phyloP scores from a whole-genome alignment of 805 yeast species.

The Ogataea sp. region DNA sequence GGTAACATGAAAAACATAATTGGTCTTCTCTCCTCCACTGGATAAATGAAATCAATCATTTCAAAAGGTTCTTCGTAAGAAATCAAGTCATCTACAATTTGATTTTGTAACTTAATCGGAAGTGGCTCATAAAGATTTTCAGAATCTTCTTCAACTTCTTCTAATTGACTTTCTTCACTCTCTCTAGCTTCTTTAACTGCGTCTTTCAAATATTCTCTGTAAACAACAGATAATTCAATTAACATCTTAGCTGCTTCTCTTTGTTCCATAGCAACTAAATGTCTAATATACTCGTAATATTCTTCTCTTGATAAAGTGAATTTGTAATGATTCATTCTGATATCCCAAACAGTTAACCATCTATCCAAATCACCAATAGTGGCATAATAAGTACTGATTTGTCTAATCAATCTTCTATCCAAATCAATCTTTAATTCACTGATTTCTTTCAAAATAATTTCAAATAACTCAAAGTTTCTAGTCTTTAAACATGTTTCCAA shows the following conservation, averaged over 20 bases:
- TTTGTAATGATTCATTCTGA: slow-evolving; percentile 9
- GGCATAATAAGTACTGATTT: slow-evolving; percentile 9
- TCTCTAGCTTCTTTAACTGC: background rate
- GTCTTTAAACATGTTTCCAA: slow-evolving; percentile 10
- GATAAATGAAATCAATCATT: slow-evolving; percentile 13
- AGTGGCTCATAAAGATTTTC: background rate
- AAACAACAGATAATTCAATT: background rate
- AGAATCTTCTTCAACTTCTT: background rate
- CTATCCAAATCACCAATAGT: slow-evolving; percentile 6
- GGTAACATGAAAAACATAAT: slow-evolving; percentile 15
- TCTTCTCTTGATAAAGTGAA: background rate
- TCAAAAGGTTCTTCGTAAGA: slow-evolving; percentile 15
- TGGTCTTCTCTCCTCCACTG: slow-evolving; percentile 8
- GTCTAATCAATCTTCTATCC: slow-evolving; percentile 9
- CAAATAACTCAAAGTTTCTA: slow-evolving; percentile 9
- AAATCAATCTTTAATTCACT: slow-evolving; percentile 5
- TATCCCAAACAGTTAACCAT: slow-evolving; percentile 14
- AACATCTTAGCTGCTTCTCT: background rate
- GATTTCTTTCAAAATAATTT: slow-evolving; percentile 5
- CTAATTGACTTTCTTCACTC: background rate
- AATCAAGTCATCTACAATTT: slow-evolving; percentile 1
- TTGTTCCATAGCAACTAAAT: background rate
- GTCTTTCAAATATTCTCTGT: background rate
- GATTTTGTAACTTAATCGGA: too few relatives aligned
- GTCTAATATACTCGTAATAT: background rate